Percentiles rank a stretch among this genome's conserved stretches.
Conservation (phyloP, 1,284 basidiomycete genomes). For the Cutaneotrichosporon daszewskae region DNA sequence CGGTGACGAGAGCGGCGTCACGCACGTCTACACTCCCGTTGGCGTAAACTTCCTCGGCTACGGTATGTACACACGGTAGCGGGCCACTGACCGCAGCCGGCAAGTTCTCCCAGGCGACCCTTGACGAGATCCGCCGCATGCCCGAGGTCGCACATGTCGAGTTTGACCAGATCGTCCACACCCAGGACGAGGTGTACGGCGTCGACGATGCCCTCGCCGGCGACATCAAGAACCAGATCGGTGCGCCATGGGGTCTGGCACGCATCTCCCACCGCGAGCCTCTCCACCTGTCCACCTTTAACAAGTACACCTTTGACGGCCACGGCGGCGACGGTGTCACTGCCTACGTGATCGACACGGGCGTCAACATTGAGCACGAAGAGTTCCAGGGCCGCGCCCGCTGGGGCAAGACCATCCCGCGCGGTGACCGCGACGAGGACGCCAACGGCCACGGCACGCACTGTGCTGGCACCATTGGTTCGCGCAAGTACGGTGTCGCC, state of each 20-base stretch:
- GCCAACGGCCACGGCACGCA: conserved; percentile 64
- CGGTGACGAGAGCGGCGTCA: conserved; percentile 37
- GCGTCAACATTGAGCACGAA: conserved; percentile 73
- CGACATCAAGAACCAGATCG: conserved; percentile 56
- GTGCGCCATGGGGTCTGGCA: conserved; percentile 94
- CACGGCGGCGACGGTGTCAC: conserved; percentile 85
- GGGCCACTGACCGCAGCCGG: conserved; percentile 54
- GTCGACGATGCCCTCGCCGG: conserved; percentile 26
- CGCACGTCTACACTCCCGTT: conserved; percentile 39
- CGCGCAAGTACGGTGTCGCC: conserved; percentile 81
- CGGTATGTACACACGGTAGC: conserved; percentile 25
- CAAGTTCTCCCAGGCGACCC: conserved; percentile 64
- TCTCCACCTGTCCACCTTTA: conserved; percentile 79
- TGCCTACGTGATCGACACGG: conserved; percentile 60
- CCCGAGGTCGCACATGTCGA: conserved; percentile 94
- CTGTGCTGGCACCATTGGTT: conserved; percentile 77
- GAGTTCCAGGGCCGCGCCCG: conserved; percentile 82
- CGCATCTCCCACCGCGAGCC: conserved; percentile 82
- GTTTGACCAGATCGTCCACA: conserved; percentile 79
- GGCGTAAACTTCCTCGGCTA: conserved; percentile 41
- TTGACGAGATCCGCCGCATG: conserved; percentile 73
- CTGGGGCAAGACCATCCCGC: conserved; percentile 79
- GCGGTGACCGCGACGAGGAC: conserved; percentile 69
- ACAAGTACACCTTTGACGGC: conserved; percentile 70
- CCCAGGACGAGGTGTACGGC: conserved; percentile 53